Evolutionary conservation across 345 rosid genomes (phyloP), one percentile per base, ranked within the genome.

Genomic region (Hypericum androsaemum): DNA sequence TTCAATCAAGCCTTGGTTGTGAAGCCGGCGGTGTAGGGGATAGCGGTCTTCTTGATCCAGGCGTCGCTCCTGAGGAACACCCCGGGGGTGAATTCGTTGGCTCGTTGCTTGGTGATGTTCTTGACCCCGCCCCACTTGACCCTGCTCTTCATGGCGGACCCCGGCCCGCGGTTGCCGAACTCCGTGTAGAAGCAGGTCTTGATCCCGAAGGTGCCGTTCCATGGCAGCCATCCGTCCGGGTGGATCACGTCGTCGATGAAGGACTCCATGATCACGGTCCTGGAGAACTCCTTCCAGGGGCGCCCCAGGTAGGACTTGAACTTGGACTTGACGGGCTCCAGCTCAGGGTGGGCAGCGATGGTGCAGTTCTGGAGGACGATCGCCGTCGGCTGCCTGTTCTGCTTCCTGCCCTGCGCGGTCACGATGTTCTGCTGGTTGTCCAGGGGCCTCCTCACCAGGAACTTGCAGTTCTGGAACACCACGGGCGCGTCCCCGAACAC

Each of bases 351-450:
- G 0, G 76, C 88, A 0, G 55, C 57, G 57, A 89, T 65, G 8
- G 82, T 71, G 67, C 95, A 72, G 62, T 81, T 84, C 48, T 89
- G 97, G 72, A 89, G 66, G 66, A 89, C 58, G 7, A 77, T 64
- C 5, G 76, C 95, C 0, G 90, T 72, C 0, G 77, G 59, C 53
- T 74, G 74, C 28, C 70, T 52, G 1, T 52, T 61, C 45, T 73
- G 69, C 16, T 61, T 62, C 61, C 81, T 68, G 11, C 79, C 94
- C 4, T 82, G 84, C 0, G 95, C 96, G 0, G 92, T 82, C 5
- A 87, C 71, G 0, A 71, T 69, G 52, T 75, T 64, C 8, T 69
- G 74, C 39, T 89, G 95, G 62, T 72, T 65, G 0, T 41, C 52
- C 13, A 82, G 17, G 14, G 97, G 96, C 58, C 53, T 79, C 3